phyloP scores from a whole-genome alignment of 2,329 filamentous ascomycete genomes.

The Scopulariopsis brevicaulis region DNA sequence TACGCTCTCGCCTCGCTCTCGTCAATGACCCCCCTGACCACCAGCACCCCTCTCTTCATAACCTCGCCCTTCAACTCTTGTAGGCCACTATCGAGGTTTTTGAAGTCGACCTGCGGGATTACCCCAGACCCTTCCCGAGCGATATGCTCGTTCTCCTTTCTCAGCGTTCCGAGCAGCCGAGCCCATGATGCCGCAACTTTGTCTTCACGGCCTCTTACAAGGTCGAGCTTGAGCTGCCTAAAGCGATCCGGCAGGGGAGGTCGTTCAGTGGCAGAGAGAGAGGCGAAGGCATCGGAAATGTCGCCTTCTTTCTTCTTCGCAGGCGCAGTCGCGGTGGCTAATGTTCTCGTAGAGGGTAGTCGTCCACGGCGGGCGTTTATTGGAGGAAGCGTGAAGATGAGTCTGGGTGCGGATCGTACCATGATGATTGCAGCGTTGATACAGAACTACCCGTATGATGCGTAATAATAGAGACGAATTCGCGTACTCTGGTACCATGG shows the following conservation, averaged over 20 bases:
- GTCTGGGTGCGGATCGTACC: no score
- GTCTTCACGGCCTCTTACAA: conserved; percentile 37
- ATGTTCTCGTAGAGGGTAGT: no score
- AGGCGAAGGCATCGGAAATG: conserved; percentile 51
- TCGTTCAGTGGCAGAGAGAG: conserved; percentile 35
- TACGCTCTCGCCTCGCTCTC: conserved; percentile 50
- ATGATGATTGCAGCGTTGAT: no score
- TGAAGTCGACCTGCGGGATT: conserved; percentile 40
- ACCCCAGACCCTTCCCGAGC: conserved; percentile 30
- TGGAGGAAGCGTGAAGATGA: no score
- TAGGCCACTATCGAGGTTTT: conserved; percentile 26
- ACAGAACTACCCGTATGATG: no score
- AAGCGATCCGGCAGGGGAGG: conserved; percentile 42
- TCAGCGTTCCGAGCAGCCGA: conserved; percentile 30
- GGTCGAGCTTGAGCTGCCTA: conserved; percentile 39
- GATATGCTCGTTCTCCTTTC: conserved; percentile 34
- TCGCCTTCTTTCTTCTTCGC: conserved; percentile 51
- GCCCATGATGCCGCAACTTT: conserved; percentile 35
- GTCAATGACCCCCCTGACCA: conserved; percentile 55
- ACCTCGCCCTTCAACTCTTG: conserved; percentile 33
- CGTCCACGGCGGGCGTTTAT: no score
- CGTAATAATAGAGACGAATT: no score
- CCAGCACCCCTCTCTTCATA: conserved; percentile 47
- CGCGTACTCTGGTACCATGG: no score
- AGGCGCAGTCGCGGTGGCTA: no score